Percentiles rank a stretch among this genome's conserved stretches.
phyloP scores from a whole-genome alignment of 108 stramenopile species.

The Cylindrotheca closterium region DNA sequence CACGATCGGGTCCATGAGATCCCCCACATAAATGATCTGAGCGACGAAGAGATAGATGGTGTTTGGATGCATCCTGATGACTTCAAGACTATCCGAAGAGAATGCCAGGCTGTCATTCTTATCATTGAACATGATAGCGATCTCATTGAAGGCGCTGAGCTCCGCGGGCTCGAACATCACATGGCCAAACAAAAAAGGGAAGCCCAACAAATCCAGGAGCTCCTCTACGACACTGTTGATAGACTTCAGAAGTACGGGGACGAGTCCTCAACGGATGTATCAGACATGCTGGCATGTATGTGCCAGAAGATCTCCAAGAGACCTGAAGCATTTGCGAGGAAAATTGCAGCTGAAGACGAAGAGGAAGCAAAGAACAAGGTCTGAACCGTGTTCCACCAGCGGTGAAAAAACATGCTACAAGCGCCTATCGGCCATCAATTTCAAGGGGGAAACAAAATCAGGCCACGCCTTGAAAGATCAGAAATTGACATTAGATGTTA shows the following conservation, averaged over 20 bases:
- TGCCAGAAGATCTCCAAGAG: constrained; percentile 1
- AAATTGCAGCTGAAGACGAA: too few species aligned
- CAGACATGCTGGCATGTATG: neutral
- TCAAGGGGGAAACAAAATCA: too few species aligned
- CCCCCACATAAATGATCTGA: constrained; percentile 15
- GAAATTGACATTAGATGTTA: neutral
- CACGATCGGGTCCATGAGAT: constrained; percentile 9
- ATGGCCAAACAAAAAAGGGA: neutral
- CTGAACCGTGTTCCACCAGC: neutral
- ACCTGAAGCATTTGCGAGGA: too few species aligned
- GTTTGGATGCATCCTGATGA: constrained; percentile 3
- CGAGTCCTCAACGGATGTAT: neutral
- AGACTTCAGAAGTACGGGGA: neutral
- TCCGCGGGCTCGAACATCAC: constrained; percentile 8
- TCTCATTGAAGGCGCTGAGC: neutral
- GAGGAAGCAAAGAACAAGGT: too few species aligned
- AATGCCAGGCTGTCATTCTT: constrained; percentile 5
- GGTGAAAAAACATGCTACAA: too few species aligned
- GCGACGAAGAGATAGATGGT: constrained; percentile 4
- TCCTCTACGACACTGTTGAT: constrained; percentile 3
- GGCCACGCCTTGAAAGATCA: too few species aligned
- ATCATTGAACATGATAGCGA: constrained; percentile 6
- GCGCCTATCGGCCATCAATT: too few species aligned
- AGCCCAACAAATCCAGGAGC: constrained; percentile 1
- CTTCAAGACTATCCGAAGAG: constrained; percentile 1